Base-by-base conservation (phyloP, 306 rosid species). In the Potentilla sterilis region DNA sequence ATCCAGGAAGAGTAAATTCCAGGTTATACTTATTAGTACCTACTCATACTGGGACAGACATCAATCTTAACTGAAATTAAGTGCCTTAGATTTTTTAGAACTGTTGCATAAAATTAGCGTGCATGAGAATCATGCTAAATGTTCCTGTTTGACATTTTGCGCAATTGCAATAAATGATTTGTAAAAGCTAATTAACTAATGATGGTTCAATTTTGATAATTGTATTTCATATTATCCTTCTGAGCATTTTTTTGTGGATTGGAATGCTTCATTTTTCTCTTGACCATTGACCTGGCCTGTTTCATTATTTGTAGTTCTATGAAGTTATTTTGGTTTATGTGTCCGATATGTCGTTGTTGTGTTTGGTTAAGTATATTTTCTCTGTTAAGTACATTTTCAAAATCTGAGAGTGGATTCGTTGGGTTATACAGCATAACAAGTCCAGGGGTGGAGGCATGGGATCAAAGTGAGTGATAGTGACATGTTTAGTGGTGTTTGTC, bases 401-500 rank as follows among this genome's bases (percentile, higher is more conserved):
- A 70, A 41, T 78, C 76, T 82, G 65, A 81, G 16, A 70, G 63
- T 58, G 75, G 81, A 81, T 81, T 84, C 21, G 59, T 80, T 86
- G 85, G 77, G 74, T 83, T 70, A 48, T 78, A 81, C 92, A 88
- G 96, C 74, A 73, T 78, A 71, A 75, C 68, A 80, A 66, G 75
- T 55, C 72, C 66, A 70, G 79, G 66, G 49, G 77, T 70, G 85
- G 81, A 69, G 78, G 79, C 75, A 82, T 77, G 79, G 74, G 72
- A 74, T 64, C 70, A 65, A 80, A 66, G 96, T 88, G 88, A 90
- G 96, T 88, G 75, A 66, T 74, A 57, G 66, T 79, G 42, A 62
- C 79, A 58, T 73, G 58, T 78, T 37, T 51, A 75, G 54, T 70
- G 55, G 34, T 34, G 58, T 77, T 70, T 44, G 13, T 43, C 47